Conservation (phyloP, 345 rosid genomes). For the Melaleuca alternifolia region DNA sequence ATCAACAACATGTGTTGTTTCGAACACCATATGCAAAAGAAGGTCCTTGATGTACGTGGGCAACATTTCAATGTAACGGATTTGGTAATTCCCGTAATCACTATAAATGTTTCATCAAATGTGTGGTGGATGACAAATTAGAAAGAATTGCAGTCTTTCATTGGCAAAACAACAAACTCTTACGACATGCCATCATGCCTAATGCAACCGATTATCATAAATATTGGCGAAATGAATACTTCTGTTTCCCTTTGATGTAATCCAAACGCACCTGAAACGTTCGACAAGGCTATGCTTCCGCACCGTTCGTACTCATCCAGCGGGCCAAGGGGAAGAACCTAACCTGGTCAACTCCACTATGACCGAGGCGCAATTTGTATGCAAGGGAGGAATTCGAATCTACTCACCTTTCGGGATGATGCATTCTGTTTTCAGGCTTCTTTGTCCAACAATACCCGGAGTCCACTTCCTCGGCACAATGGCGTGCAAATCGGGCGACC, state of each 20-base stretch:
- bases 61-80: too few species aligned
- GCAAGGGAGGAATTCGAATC: conserved; percentile 73
- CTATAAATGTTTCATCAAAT: too few species aligned
- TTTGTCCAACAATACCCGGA: not conserved
- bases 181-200: too few species aligned
- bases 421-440: not conserved
- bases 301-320: conserved; percentile 76
- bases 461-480: too few species aligned
- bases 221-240: not conserved
- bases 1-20: not conserved
- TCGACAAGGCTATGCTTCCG: not conserved
- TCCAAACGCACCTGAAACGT: not conserved
- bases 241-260: not conserved
- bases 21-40: not conserved
- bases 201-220: too few species aligned
- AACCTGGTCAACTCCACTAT: conserved; percentile 67
- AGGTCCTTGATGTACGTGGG: too few species aligned
- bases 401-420: conserved; percentile 43
- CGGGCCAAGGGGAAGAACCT: conserved; percentile 51
- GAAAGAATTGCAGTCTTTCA: too few species aligned
- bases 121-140: too few species aligned
- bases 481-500: not conserved
- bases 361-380: conserved; percentile 70
- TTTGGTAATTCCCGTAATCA: too few species aligned
- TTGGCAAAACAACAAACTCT: too few species aligned